Conservation (phyloP, 2,329 filamentous ascomycete genomes). For the Beauveria varroae region DNA sequence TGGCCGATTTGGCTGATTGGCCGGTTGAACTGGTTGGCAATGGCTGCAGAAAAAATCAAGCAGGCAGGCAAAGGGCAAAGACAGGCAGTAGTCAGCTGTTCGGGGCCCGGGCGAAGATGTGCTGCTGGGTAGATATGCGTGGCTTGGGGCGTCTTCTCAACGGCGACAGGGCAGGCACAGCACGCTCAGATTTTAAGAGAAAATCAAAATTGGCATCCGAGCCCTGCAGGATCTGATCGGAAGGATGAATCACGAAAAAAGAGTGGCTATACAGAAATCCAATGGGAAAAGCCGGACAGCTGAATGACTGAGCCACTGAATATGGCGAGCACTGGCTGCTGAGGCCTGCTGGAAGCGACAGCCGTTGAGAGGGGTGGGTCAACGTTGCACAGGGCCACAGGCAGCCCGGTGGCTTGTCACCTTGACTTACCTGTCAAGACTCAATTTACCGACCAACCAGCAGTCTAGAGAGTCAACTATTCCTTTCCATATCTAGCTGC, state of each 20-base stretch:
- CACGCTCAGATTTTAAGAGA: not conserved
- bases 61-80: not conserved
- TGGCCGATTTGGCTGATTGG: too few relatives aligned
- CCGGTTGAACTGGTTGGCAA: too few relatives aligned
- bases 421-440: not conserved
- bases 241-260: not conserved
- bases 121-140: not conserved
- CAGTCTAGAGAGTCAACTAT: too few relatives aligned
- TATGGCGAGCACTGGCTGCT: not conserved
- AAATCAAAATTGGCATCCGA: not conserved
- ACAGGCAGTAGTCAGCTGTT: not conserved
- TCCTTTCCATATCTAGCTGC: too few relatives aligned
- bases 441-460: too few relatives aligned
- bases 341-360: not conserved
- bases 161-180: not conserved
- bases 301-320: not conserved
- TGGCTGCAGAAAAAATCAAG: not conserved
- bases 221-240: constrained; percentile 7
- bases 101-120: not conserved
- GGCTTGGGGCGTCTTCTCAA: not conserved
- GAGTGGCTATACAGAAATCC: not conserved
- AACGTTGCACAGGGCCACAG: not conserved
- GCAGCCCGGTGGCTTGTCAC: not conserved
- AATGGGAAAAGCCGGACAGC: constrained; percentile 2
- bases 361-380: not conserved